These are phyloP conservation scores for Calophaca sinica DNA, from an alignment of 306 rosid species.

Conservation along the genomic window DNA sequence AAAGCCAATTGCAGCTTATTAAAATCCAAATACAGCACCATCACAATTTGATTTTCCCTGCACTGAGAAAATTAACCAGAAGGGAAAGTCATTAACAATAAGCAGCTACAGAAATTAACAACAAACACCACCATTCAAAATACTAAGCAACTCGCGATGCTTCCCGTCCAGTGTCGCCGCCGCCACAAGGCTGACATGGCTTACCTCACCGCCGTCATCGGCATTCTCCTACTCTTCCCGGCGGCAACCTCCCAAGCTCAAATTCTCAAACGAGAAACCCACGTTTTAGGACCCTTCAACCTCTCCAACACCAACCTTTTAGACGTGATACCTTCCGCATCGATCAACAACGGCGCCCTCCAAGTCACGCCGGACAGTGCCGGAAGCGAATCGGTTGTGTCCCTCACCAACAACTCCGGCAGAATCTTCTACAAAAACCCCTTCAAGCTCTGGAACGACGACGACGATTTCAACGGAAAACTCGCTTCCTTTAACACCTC, in stretches of 20 bases:
- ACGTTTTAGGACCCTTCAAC: constrained; percentile 59
- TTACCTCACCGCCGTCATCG: constrained; percentile 29
- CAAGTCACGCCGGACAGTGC: constrained; percentile 74
- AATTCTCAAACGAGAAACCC: neutral
- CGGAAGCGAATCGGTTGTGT: constrained; percentile 24
- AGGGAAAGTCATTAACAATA: neutral
- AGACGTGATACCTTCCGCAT: constrained; percentile 32
- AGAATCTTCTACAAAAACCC: constrained; percentile 51
- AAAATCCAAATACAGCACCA: neutral
- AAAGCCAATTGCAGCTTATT: neutral
- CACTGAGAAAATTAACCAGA: neutral
- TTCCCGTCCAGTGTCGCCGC: constrained; percentile 9
- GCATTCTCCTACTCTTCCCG: constrained; percentile 44
- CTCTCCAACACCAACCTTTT: constrained; percentile 26
- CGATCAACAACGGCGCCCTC: constrained; percentile 58
- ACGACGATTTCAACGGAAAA: neutral
- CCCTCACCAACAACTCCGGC: constrained; percentile 52
- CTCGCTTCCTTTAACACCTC: constrained; percentile 71
- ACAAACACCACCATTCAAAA: neutral
- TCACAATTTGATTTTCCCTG: neutral
- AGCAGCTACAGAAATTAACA: neutral
- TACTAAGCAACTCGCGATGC: neutral
- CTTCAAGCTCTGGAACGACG: constrained; percentile 60
- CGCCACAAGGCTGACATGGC: constrained; percentile 32
- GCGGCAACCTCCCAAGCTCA: constrained; percentile 37